phyloP scores from a whole-genome alignment of 768 basidiomycete genomes.

The Termitomyces sp. region DNA sequence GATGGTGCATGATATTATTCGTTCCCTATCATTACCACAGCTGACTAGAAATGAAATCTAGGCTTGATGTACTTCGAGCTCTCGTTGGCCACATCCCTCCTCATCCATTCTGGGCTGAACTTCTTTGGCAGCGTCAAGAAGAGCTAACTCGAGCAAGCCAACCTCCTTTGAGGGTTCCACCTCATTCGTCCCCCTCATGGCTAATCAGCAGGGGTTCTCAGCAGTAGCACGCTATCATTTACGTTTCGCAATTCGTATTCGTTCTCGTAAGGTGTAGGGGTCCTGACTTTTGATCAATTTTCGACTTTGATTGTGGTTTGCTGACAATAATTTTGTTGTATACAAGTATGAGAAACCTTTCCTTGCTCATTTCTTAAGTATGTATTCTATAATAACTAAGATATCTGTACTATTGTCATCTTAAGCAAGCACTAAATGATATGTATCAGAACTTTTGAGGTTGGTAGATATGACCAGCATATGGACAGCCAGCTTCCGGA shows the following conservation, averaged over 20 bases:
- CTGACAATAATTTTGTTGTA: neutral
- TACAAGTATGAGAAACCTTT: neutral
- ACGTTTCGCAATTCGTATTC: neutral
- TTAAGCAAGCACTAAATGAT: neutral
- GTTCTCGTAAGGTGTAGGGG: neutral
- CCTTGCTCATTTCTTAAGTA: neutral
- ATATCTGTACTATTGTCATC: constrained; percentile 27
- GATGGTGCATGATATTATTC: constrained; percentile 54
- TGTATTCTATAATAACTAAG: constrained; percentile 15
- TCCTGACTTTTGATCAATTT: constrained; percentile 2
- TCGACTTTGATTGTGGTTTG: neutral
- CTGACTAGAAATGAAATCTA: constrained; percentile 22
- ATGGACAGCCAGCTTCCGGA: too few relatives aligned
- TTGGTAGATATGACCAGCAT: too few relatives aligned
- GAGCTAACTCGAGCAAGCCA: constrained; percentile 21
- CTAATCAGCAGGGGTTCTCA: constrained; percentile 15
- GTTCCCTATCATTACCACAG: neutral
- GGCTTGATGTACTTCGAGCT: constrained; percentile 81
- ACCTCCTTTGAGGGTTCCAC: constrained; percentile 1
- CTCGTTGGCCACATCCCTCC: constrained; percentile 88
- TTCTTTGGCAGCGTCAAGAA: constrained; percentile 79
- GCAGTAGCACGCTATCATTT: constrained; percentile 5
- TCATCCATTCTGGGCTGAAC: constrained; percentile 90
- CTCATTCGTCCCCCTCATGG: constrained; percentile 14
- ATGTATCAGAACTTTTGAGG: neutral